Base-by-base conservation (phyloP, 306 rosid genomes). In the Dicorynia guianensis region DNA sequence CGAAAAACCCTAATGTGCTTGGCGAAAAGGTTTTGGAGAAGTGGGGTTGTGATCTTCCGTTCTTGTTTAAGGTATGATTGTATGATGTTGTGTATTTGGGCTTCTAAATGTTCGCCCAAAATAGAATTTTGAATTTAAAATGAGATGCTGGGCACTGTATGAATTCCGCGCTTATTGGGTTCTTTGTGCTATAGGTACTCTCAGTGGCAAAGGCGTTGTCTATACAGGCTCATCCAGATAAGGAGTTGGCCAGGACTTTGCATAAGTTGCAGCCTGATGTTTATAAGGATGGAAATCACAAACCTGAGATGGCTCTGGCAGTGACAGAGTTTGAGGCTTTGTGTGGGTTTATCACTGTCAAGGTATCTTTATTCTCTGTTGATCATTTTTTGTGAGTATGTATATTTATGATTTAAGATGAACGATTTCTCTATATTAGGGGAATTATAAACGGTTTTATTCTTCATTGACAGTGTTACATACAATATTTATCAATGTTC, bases 221-320 rank as follows among this genome's bases (percentile, higher is more conserved):
- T 3, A 91, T 91, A 63, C 97, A 91, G 75, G 97, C 97, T 50
- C 95, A 91, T 56, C 97, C 95, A 4, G 87, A 89, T 63, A 89
- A 85, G 83, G 89, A 87, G 11, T 81, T 86, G 71, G 97, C 97
- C 2, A 89, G 70, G 67, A 18, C 53, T 14, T 60, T 91, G 86
- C 95, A 91, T 69, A 86, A 87, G 78, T 65, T 78, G 48, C 82
- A 60, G 3, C 97, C 97, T 15, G 67, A 70, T 71, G 8, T 84
- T 35, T 91, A 89, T 18, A 92, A 88, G 83, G 97, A 92, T 74
- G 91, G 69, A 7, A 92, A 89, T 83, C 97, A 92, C 75, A 92
- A 92, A 80, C 97, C 97, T 3, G 96, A 92, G 72, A 92, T 92
- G 97, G 91, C 97, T 52, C 58, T 89, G 9, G 96, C 97, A 17